Conservation (phyloP, 371 early-diverging fungal genomes). For the Fennellomyces sp. region DNA sequence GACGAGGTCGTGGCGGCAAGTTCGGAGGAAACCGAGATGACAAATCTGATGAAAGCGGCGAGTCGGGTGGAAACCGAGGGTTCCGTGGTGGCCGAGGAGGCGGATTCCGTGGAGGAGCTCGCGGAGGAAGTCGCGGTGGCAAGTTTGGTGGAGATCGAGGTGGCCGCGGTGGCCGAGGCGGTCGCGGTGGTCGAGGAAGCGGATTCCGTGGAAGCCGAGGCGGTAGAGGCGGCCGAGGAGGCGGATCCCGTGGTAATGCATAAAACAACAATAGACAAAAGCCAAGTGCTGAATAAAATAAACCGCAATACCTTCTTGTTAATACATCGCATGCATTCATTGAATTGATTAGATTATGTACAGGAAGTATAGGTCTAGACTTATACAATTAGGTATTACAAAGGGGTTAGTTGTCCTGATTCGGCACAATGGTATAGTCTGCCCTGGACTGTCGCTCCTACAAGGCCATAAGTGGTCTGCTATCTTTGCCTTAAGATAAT, state of each 20-base stretch:
- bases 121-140: neutral
- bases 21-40: no score
- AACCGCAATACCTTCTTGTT: no score
- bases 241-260: neutral
- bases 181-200: neutral
- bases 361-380: no score
- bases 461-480: neutral
- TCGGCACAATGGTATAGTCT: neutral
- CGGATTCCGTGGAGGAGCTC: neutral
- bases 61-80: no score
- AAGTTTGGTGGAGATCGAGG: neutral
- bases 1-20: no score
- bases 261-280: neutral
- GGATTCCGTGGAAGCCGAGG: slow-evolving; percentile 13
- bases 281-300: neutral
- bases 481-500: neutral
- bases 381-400: neutral
- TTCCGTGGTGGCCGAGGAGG: slow-evolving; percentile 12
- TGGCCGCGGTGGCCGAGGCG: neutral
- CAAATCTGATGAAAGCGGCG: no score
- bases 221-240: neutral
- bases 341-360: neutral
- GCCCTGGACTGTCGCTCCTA: neutral
- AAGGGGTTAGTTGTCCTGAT: neutral
- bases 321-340: neutral